Evolutionary conservation across 2,329 filamentous ascomycete species (phyloP).

Genomic region (Mycocentrospora acerina): DNA sequence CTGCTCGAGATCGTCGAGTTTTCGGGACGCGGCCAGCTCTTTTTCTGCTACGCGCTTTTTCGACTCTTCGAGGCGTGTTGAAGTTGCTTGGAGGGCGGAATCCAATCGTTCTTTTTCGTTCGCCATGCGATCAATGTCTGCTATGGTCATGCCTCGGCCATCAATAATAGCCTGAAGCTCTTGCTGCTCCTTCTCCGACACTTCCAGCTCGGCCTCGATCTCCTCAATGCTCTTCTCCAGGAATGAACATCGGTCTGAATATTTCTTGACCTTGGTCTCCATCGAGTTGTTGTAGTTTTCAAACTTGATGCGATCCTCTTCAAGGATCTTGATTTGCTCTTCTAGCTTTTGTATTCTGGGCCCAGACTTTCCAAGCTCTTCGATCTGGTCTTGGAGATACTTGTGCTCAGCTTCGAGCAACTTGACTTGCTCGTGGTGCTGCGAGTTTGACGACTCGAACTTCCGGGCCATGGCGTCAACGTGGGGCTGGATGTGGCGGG

Average conservation of each 20-base stretch:
- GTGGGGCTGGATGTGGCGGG: slow-evolving; percentile 73
- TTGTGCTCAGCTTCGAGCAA: slow-evolving; percentile 85
- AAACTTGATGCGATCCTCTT: slow-evolving; percentile 93
- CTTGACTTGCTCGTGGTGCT: slow-evolving; percentile 80
- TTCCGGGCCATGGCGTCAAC: slow-evolving; percentile 83
- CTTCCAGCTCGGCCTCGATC: slow-evolving; percentile 81
- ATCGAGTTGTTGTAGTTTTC: slow-evolving; percentile 90
- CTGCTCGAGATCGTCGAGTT: slow-evolving; percentile 89
- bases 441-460: slow-evolving; percentile 82
- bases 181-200: slow-evolving; percentile 74
- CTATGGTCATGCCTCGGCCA: slow-evolving; percentile 90
- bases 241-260: slow-evolving; percentile 75
- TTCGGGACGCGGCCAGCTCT: slow-evolving; percentile 81
- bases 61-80: slow-evolving; percentile 76
- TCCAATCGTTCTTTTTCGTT: slow-evolving; percentile 92
- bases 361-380: slow-evolving; percentile 82
- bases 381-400: slow-evolving; percentile 78
- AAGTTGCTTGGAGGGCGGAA: slow-evolving; percentile 77
- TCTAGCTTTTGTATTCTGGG: slow-evolving; percentile 83
- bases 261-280: slow-evolving; percentile 83
- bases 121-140: slow-evolving; percentile 99
- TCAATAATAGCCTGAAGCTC: slow-evolving; percentile 84
- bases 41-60: slow-evolving; percentile 82
- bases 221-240: slow-evolving; percentile 87
- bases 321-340: slow-evolving; percentile 87